Percentiles rank a stretch among this genome's conserved stretches.
These are phyloP conservation scores for Coprinellus aureogranulatus DNA, from an alignment of 768 basidiomycete genomes.

Conservation along the genomic window DNA sequence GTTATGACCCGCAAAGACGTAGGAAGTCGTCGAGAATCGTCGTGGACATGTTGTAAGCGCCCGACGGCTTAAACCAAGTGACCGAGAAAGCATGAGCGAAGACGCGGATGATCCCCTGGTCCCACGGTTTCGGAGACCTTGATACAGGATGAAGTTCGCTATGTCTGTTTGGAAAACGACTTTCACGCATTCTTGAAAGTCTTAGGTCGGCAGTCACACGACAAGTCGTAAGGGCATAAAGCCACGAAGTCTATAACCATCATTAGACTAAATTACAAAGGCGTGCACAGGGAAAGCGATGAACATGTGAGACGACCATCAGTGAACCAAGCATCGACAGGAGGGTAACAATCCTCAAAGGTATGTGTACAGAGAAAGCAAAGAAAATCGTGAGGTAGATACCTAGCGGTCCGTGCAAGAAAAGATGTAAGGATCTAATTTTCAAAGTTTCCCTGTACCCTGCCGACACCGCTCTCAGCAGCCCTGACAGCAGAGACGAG, in stretches of 20 bases:
- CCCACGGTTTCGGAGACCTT: background rate
- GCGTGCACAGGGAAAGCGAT: too few species aligned
- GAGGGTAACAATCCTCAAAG: too few species aligned
- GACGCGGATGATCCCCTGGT: background rate
- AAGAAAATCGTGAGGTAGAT: too few species aligned
- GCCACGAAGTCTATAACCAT: too few species aligned
- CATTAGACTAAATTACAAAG: too few species aligned
- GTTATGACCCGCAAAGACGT: slow-evolving; percentile 2
- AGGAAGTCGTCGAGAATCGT: slow-evolving; percentile 3
- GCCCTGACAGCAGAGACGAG: slow-evolving; percentile 67
- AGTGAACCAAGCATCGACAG: too few species aligned
- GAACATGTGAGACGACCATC: too few species aligned
- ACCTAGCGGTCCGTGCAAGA: background rate
- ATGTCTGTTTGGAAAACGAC: background rate
- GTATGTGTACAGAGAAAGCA: too few species aligned
- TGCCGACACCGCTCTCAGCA: slow-evolving; percentile 50
- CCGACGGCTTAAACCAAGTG: background rate
- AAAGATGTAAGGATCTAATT: background rate
- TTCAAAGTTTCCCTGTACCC: slow-evolving; percentile 5
- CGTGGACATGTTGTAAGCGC: slow-evolving; percentile 2
- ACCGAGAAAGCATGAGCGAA: slow-evolving; percentile 1
- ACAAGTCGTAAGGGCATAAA: too few species aligned
- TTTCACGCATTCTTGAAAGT: too few species aligned
- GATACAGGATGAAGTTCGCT: background rate
- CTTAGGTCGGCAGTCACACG: too few species aligned